Evolutionary conservation across 176 grass and related monocot species (phyloP), one percentile per base, ranked within the genome.

Genomic region (Poa annua): DNA sequence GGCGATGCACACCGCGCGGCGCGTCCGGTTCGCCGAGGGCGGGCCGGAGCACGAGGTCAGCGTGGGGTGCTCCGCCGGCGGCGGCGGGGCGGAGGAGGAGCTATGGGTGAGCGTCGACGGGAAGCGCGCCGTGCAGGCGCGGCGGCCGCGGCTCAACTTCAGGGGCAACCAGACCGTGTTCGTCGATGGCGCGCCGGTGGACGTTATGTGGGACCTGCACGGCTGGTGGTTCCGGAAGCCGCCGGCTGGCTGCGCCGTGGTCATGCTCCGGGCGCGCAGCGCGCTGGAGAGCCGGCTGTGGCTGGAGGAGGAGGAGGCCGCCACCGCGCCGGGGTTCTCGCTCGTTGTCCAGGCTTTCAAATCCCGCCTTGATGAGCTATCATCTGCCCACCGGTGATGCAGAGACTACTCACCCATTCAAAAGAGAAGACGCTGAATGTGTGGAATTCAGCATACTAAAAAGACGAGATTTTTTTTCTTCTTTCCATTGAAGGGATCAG

Each of bases 171-270:
- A 98, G 90, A 98, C 92, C 7, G 88, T 98, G 47, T 98, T 98
- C 86, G 84, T 98, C 54, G 96, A 98, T 29, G 92, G 96, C 38
- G 82, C 82, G 7, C 96, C 96, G 26, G 86, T 98, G 3, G 92
- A 98, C 85, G 84, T 98, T n/a, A 92, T 95, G 88, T 98, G 96
- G 96, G 93, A 98, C 83, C 79, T 98, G 15, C 91, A 91, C 59
- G 89, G 78, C 20, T 98, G 92, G 96, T 91, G 86, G 86, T 94
- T 91, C 78, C 78, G 79, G 34, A 61, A 85, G 42, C 66, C 72
- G 25, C 82, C 88, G 22, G 24, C 8, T 0, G 94, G 95, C 3
- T 84, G 72, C 56, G 94, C 93, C 2, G 91, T 93, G 61, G 92
- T 98, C 67, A 87, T 98, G 87, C 90, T 98, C 56, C 88, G 96